phyloP scores from a whole-genome alignment of 192 early-diverging fungal genomes.

The Anaeromyces robustus region DNA sequence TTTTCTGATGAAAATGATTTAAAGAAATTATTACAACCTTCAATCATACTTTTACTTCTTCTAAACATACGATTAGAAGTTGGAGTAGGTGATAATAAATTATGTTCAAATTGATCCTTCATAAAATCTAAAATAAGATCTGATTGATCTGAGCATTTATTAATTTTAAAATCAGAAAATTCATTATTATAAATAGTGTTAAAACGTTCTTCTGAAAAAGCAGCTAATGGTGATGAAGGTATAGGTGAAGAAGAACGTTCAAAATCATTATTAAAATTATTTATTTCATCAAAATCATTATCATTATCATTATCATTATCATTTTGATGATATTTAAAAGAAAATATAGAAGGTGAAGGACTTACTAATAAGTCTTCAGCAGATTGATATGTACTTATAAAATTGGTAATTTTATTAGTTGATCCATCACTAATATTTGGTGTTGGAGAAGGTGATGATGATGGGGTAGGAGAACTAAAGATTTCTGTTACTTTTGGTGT shows the following conservation, averaged over 20 bases:
- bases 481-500: background rate
- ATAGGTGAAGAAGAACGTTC: background rate
- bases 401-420: background rate
- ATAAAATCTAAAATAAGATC: background rate
- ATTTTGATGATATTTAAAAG: background rate
- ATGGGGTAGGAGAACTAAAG: background rate
- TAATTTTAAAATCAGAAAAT: background rate
- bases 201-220: background rate
- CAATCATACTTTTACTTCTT: background rate
- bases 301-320: no score
- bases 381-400: background rate
- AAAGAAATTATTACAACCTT: background rate
- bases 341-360: background rate
- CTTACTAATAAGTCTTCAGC: background rate
- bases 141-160: background rate
- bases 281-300: no score
- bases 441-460: no score
- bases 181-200: no score
- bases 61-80: background rate
- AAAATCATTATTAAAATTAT: no score
- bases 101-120: background rate
- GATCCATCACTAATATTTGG: no score
- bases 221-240: background rate
- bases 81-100: background rate
- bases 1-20: background rate